Percentiles rank a stretch among this genome's conserved stretches.
Conservation (phyloP, 208 protist genomes). For the Strigomonas culicis region DNA sequence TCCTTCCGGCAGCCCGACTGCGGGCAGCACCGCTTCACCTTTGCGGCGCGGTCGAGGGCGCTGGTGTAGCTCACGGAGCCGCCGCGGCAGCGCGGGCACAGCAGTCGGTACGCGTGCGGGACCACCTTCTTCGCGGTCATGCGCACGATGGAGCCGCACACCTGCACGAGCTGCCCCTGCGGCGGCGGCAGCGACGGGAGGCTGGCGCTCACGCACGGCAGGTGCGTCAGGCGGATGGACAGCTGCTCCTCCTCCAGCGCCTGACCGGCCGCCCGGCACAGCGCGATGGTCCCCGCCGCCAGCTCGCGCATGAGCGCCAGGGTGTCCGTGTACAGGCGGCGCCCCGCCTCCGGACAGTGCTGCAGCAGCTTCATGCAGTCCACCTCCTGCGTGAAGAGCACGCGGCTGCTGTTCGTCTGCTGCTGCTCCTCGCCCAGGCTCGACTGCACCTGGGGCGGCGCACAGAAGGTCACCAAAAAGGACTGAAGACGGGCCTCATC, state of each 20-base stretch:
- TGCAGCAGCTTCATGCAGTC: conserved; percentile 76
- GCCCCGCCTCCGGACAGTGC: conserved; percentile 39
- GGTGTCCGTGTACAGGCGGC: conserved; percentile 43
- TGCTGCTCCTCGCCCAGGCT: conserved; percentile 5
- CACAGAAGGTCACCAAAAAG: conserved; percentile 61
- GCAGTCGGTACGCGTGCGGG: conserved; percentile 55
- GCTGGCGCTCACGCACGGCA: conserved; percentile 41
- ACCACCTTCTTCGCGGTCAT: conserved; percentile 80
- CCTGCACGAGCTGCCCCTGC: conserved; percentile 58
- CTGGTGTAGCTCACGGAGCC: conserved; percentile 43
- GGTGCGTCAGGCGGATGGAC: conserved; percentile 64
- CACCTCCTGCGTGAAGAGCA: conserved; percentile 61
- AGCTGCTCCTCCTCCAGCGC: conserved; percentile 38
- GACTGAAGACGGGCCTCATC: conserved; percentile 16
- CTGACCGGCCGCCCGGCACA: conserved; percentile 52
- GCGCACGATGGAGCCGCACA: conserved; percentile 80
- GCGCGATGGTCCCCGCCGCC: conserved; percentile 32
- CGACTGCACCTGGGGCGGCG: conserved; percentile 37
- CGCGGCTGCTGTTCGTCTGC: conserved; percentile 17
- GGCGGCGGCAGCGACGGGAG: conserved; percentile 61
- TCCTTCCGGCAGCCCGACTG: conserved; percentile 56
- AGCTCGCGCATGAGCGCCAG: conserved; percentile 39
- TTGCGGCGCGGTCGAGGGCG: conserved; percentile 61
- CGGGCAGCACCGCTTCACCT: conserved; percentile 39
- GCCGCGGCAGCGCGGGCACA: conserved; percentile 64